These are phyloP conservation scores for Medicago ruthenica DNA, from an alignment of 306 rosid genomes.

Conservation along the genomic window DNA sequence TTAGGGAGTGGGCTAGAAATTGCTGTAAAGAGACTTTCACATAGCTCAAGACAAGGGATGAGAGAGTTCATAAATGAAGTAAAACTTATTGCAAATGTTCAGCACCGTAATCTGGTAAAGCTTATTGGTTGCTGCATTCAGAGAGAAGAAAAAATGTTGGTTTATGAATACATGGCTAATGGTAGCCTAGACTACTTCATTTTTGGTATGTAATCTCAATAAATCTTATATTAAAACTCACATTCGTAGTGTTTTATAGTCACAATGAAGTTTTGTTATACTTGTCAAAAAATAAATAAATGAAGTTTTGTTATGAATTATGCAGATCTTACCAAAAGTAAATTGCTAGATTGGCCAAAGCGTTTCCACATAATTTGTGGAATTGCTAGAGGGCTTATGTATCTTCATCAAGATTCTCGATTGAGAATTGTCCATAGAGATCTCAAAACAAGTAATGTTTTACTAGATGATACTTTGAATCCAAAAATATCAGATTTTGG, in stretches of 20 bases:
- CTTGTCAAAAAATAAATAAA: no score
- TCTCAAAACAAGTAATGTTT: slow-evolving; percentile 64
- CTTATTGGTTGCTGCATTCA: slow-evolving; percentile 56
- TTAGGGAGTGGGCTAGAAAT: slow-evolving; percentile 47
- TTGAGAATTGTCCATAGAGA: slow-evolving; percentile 68
- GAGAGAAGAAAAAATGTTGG: slow-evolving; percentile 45
- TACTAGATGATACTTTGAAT: slow-evolving; percentile 53
- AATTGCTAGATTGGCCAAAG: slow-evolving; percentile 50
- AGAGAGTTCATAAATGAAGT: slow-evolving; percentile 53
- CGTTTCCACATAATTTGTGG: slow-evolving; percentile 55
- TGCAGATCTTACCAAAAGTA: slow-evolving; percentile 39
- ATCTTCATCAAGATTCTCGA: slow-evolving; percentile 67
- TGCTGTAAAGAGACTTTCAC: slow-evolving; percentile 55
- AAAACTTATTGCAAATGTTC: slow-evolving; percentile 49
- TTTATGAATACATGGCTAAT: slow-evolving; percentile 39
- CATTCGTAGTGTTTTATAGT: background rate
- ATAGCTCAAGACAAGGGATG: slow-evolving; percentile 45
- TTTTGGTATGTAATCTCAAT: slow-evolving; percentile 37
- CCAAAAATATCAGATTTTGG: slow-evolving; percentile 76
- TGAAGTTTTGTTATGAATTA: slow-evolving; percentile 9
- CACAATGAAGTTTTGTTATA: no score
- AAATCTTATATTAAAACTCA: background rate
- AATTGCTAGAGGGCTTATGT: slow-evolving; percentile 58
- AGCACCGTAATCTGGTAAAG: slow-evolving; percentile 56
- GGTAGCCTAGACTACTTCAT: slow-evolving; percentile 40